Evolutionary conservation across 495 filamentous ascomycete genomes (phyloP).

Genomic region (Usnea hakonensis): DNA sequence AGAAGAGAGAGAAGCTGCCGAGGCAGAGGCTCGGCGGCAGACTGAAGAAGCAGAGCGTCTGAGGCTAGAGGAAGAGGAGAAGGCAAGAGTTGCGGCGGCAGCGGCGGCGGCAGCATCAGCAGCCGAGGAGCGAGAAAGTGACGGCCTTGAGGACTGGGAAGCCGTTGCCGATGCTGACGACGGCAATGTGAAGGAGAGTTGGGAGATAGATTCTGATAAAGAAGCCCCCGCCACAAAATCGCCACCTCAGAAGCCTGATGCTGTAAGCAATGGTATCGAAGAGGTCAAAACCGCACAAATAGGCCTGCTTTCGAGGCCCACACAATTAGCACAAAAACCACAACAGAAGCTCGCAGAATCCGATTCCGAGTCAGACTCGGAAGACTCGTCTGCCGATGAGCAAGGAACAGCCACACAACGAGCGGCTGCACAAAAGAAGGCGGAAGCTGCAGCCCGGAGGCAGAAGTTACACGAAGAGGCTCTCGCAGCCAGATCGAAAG

Average conservation of each 20-base stretch:
- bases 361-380: slow-evolving; percentile 50
- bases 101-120: slow-evolving; percentile 39
- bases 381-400: slow-evolving; percentile 56
- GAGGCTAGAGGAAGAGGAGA: slow-evolving; percentile 56
- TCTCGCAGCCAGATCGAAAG: slow-evolving; percentile 81
- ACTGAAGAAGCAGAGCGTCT: slow-evolving; percentile 65
- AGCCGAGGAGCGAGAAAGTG: slow-evolving; percentile 48
- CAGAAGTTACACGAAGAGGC: slow-evolving; percentile 87
- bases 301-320: slow-evolving; percentile 31
- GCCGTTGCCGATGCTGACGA: slow-evolving; percentile 62
- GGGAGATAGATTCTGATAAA: slow-evolving; percentile 82
- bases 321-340: slow-evolving; percentile 7
- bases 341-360: slow-evolving; percentile 34
- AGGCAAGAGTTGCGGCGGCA: slow-evolving; percentile 52
- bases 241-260: slow-evolving; percentile 13
- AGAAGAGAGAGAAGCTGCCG: slow-evolving; percentile 53
- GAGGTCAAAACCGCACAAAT: slow-evolving; percentile 23
- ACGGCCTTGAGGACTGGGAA: slow-evolving; percentile 81
- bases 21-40: slow-evolving; percentile 53
- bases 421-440: slow-evolving; percentile 68
- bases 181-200: slow-evolving; percentile 82
- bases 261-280: slow-evolving; percentile 24
- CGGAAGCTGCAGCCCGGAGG: slow-evolving; percentile 81
- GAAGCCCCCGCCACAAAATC: slow-evolving; percentile 42
- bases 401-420: slow-evolving; percentile 56